A percentile compares a stretch with the other conserved stretches of the same genome.
These are phyloP conservation scores for Saccharomyces hybrid DNA, from an alignment of 1,139 yeast genomes.

Conservation along the genomic window DNA sequence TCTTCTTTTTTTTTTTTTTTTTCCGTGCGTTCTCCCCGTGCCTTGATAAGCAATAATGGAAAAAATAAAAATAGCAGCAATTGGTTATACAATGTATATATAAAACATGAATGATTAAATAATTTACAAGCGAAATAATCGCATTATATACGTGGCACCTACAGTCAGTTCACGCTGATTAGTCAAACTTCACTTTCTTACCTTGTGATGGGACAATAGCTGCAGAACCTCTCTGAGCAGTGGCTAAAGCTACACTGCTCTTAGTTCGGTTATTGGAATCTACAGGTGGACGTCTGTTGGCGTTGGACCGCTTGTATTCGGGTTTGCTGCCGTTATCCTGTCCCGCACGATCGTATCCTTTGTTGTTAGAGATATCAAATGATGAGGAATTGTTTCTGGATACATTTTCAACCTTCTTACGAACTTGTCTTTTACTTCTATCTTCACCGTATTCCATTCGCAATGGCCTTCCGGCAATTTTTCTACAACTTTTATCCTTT, in stretches of 20 bases:
- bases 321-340: slow-evolving; percentile 4
- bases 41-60: background rate
- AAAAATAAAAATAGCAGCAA: background rate
- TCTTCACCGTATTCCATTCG: slow-evolving; percentile 94
- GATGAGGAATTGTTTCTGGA: slow-evolving; percentile 1
- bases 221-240: slow-evolving; percentile 83
- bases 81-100: background rate
- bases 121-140: background rate
- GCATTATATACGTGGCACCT: background rate
- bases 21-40: background rate
- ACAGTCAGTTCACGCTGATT: slow-evolving; percentile 1
- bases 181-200: slow-evolving; percentile 66
- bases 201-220: slow-evolving; percentile 90
- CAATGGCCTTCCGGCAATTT: slow-evolving; percentile 63
- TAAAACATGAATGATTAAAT: background rate
- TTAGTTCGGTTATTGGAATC: slow-evolving; percentile 45
- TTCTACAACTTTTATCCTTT: slow-evolving; percentile 60
- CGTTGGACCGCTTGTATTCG: slow-evolving; percentile 5
- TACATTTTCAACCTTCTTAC: slow-evolving; percentile 26
- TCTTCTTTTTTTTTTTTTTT: background rate
- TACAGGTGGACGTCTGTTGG: slow-evolving; percentile 9
- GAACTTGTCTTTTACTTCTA: slow-evolving; percentile 59
- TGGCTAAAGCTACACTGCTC: slow-evolving; percentile 82
- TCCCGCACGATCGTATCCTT: background rate
- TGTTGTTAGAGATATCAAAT: background rate